Base-by-base conservation (phyloP, 345 rosid genomes). In the Citrus unshiu region DNA sequence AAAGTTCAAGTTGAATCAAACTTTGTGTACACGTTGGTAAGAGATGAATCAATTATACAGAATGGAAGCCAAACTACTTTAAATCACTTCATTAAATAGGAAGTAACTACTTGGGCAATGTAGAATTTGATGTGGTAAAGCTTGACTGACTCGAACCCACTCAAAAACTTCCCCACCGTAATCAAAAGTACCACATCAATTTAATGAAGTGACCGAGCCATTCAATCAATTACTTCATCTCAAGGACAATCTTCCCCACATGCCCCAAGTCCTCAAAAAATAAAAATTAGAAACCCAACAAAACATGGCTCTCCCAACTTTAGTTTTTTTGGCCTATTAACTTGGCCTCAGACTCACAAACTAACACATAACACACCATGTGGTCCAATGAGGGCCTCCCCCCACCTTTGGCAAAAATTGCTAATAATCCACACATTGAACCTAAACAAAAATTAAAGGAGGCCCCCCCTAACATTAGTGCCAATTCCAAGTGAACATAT, bases 341-440 rank as follows among this genome's bases (percentile, higher is more conserved):
- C 62, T 76, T 76, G 63, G 67, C 64, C 35, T 34, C 29, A 29
- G 51, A 66, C 25, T 65, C 79, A 16, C 37, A 66, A 65, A 63
- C 35, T n/a, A 30, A 34, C 73, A 29, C n/a, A 75, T 25, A 59
- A 59, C 14, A 24, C 74, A 30, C 30, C 65, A 12, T 27, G 78
- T 84, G 81, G 79, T 78, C 79, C 83, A 64, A 30, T 66, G 14
- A 21, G 43, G 68, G 68, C 30, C 79, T 19, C 60, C 5, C 37
- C 39, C 22, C 21, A 14, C 18, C 29, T 12, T 66, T 21, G 54
- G 24, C 57, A 29, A 49, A 54, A 35, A 32, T 39, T 46, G 74
- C 61, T 60, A 61, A 64, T 56, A 39, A 79, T 77, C 85, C 81
- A 70, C 83, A 74, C 83, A 25, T 39, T 51, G 19, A 63, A 78